Percentiles rank a stretch among this genome's conserved stretches.
Evolutionary conservation across 2,329 filamentous ascomycete genomes (phyloP).

Genomic region (Alternaria brassicicola): DNA sequence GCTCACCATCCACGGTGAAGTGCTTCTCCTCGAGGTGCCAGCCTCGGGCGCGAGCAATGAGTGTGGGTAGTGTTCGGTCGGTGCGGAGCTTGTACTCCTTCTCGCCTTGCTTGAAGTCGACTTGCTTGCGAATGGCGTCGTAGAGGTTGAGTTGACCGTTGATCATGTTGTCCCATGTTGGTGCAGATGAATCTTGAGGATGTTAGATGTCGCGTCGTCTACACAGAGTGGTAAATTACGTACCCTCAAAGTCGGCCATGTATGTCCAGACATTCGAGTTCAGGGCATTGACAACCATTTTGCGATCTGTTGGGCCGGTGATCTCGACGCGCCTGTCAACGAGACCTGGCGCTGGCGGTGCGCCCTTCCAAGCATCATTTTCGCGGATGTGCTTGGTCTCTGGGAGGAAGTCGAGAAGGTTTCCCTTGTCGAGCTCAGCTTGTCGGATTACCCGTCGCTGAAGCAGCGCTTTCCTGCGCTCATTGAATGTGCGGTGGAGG

Average conservation of each 20-base stretch:
- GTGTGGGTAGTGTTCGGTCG: slow-evolving; percentile 82
- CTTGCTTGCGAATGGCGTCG: slow-evolving; percentile 89
- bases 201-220: slow-evolving; percentile 13
- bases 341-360: slow-evolving; percentile 86
- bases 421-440: slow-evolving; percentile 88
- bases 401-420: slow-evolving; percentile 89
- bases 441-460: slow-evolving; percentile 86
- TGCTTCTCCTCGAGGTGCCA: slow-evolving; percentile 99
- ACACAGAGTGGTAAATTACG: slow-evolving; percentile 26
- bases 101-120: slow-evolving; percentile 93
- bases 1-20: slow-evolving; percentile 91
- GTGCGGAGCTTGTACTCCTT: slow-evolving; percentile 98
- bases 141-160: slow-evolving; percentile 98
- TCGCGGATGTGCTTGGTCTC: slow-evolving; percentile 96
- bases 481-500: slow-evolving; percentile 93
- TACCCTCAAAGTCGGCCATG: slow-evolving; percentile 99
- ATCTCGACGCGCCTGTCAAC: slow-evolving; percentile 96
- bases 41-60: slow-evolving; percentile 92
- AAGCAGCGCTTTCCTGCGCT: slow-evolving; percentile 83
- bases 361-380: slow-evolving; percentile 90
- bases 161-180: slow-evolving; percentile 99
- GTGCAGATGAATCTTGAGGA: slow-evolving; percentile 81
- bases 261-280: slow-evolving; percentile 98
- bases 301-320: slow-evolving; percentile 93
- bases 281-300: slow-evolving; percentile 98